phyloP scores from a whole-genome alignment of 139 green algal genomes.

The Chlamydomonas schloesseri region DNA sequence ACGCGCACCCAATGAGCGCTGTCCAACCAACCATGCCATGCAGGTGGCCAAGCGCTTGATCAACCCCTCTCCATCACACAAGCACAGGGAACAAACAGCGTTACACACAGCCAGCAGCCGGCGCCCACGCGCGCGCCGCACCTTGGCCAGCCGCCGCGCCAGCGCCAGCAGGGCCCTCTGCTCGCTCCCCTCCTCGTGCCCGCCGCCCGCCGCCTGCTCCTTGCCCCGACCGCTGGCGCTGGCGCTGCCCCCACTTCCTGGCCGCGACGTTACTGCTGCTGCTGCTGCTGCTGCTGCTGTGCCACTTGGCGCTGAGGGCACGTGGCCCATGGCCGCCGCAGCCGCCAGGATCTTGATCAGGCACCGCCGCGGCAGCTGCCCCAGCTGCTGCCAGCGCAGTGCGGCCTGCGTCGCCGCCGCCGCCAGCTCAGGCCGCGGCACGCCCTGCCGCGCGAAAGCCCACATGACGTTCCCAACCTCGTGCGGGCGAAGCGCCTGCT shows the following conservation, averaged over 20 bases:
- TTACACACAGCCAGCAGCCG: too few species aligned
- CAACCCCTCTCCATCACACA: too few species aligned
- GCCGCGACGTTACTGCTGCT: background rate
- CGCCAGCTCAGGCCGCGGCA: background rate
- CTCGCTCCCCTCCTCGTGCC: background rate
- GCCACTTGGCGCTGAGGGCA: background rate
- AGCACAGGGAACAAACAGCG: too few species aligned
- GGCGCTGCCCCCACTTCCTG: background rate
- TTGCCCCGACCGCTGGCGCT: background rate
- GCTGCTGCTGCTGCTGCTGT: too few species aligned
- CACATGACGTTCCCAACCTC: conserved; percentile 20
- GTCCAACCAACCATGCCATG: background rate
- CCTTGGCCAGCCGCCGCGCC: conserved; percentile 1
- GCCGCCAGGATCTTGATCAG: conserved; percentile 36
- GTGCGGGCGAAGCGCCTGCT: background rate
- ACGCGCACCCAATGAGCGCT: background rate
- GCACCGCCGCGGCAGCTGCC: background rate
- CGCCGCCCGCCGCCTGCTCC: background rate
- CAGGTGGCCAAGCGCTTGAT: too few species aligned
- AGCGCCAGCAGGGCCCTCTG: background rate
- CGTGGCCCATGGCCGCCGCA: background rate
- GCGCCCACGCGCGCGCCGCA: background rate
- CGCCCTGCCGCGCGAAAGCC: conserved; percentile 23
- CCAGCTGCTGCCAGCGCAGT: background rate
- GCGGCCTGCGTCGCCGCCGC: background rate